Base-by-base conservation (phyloP, 345 rosid genomes). In the Litchi chinensis region DNA sequence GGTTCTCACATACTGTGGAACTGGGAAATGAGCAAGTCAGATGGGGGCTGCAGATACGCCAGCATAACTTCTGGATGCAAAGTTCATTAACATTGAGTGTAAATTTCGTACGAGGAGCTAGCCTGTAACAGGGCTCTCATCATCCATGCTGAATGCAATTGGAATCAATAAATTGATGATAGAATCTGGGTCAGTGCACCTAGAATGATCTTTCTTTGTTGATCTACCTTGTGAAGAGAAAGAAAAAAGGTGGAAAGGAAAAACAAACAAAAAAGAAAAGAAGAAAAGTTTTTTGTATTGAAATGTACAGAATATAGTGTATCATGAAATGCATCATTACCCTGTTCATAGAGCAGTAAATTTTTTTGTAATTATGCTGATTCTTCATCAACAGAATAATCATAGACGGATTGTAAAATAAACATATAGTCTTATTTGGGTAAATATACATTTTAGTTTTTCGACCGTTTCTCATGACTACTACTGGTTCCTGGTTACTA, bases 221-320 rank as follows among this genome's bases (percentile, higher is more conserved):
- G 24, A 63, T 62, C 69, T 56, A 18, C 64, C 21, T 0, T 71
- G 83, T 76, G 46, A 6, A 26, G 63, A 32, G 32, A 19, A 5
- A 22, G 56, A 62, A 8, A 22, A 18, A 37, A 59, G 15, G 52
- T 46, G 8, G 8, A 46, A 32, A 32, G 37, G 4, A 32, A 32
- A 32, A 32, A 32, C 3, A 32, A 2, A 3, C 3, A 32, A 32
- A 3, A 32, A 32, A 32, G 4, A 54, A 77, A n/a, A 63, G 66
- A 48, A 50, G 21, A 50, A 57, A 10, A 75, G 64, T 59, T 59
- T n/a, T 26, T 37, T 64, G 41, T 37, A 57, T 68, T 32, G 66
- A 76, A 67, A 22, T 81, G 85, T 83, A 79, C 72, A 83, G 74
- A 76, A 67, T 59, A 24, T 71, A 44, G 41, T 60, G 48, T 28